Evolutionary conservation across 257 asterid species (phyloP).

Genomic region (Paulownia fortunei): DNA sequence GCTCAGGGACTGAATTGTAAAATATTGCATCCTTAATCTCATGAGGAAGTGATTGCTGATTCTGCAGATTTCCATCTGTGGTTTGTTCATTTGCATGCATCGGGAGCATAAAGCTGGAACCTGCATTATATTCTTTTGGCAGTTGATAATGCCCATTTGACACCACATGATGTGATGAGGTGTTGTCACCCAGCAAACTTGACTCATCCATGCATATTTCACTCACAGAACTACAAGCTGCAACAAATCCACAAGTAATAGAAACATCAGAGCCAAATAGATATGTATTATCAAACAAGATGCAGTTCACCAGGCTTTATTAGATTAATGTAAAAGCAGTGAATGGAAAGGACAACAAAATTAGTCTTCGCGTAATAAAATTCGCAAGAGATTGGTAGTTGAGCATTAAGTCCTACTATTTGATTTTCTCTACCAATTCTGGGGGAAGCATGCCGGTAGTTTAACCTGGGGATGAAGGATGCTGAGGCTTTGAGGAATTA

Average conservation of each 20-base stretch:
- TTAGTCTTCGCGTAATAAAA: not conserved
- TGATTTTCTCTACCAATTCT: no score
- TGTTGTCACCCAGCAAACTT: conserved; percentile 6
- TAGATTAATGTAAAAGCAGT: not conserved
- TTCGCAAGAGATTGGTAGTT: not conserved
- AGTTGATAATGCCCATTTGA: conserved; percentile 29
- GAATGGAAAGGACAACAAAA: not conserved
- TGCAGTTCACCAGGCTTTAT: not conserved
- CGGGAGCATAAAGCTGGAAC: conserved; percentile 4
- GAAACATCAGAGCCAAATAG: not conserved
- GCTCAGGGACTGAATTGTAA: conserved; percentile 35
- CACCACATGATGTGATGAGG: conserved; percentile 20
- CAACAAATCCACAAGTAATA: not conserved
- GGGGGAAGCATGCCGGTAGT: no score
- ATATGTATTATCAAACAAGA: not conserved
- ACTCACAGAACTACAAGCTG: conserved; percentile 43
- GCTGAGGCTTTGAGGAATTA: no score
- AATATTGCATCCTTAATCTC: conserved; percentile 13
- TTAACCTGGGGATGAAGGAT: no score
- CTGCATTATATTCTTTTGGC: conserved; percentile 26
- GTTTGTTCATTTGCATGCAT: conserved; percentile 22
- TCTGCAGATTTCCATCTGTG: conserved; percentile 10
- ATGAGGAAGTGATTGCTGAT: conserved; percentile 25
- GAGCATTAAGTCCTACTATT: not conserved
- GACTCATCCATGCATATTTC: conserved; percentile 39